A percentile compares a stretch with the other conserved stretches of the same genome.
phyloP scores from a whole-genome alignment of 139 green algal genomes.

The Bryopsis sp. region DNA sequence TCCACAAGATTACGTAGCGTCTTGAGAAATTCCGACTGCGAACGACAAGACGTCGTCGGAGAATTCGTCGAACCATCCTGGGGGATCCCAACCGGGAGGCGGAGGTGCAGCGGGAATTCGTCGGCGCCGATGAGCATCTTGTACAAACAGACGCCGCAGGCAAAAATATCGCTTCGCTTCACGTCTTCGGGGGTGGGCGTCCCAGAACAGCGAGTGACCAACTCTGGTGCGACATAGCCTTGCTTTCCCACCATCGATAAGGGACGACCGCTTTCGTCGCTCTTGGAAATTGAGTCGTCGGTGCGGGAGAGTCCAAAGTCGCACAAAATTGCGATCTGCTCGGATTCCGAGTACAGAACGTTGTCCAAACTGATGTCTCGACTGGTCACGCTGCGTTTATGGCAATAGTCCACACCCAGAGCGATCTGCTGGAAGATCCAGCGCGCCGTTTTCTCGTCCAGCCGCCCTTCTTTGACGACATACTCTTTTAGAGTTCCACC shows the following conservation, averaged over 20 bases:
- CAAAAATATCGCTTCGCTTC: slow-evolving; percentile 2
- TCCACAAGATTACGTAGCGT: too few species aligned
- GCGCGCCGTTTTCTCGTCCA: slow-evolving; percentile 34
- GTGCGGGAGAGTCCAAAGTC: slow-evolving; percentile 2
- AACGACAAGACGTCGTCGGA: too few species aligned
- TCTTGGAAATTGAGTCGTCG: background rate
- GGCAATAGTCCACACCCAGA: slow-evolving; percentile 42
- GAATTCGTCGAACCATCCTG: background rate
- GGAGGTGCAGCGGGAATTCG: background rate
- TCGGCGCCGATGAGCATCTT: slow-evolving; percentile 10
- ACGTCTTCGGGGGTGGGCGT: background rate
- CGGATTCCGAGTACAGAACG: background rate
- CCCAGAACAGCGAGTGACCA: background rate
- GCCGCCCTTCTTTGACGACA: background rate
- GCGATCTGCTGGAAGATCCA: slow-evolving; percentile 52
- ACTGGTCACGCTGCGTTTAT: slow-evolving; percentile 19
- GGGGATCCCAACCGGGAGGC: background rate
- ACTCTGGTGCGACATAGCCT: slow-evolving; percentile 10
- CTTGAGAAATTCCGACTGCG: slow-evolving; percentile 4
- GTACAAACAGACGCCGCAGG: slow-evolving; percentile 15
- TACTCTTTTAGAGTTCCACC: slow-evolving; percentile 32
- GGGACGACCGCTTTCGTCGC: background rate
- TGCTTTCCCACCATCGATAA: slow-evolving; percentile 2
- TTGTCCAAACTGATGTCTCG: slow-evolving; percentile 19
- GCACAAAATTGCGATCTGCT: background rate